These are phyloP conservation scores for Sclerotinia glacialis DNA, from an alignment of 2,329 filamentous ascomycete genomes.

Conservation along the genomic window DNA sequence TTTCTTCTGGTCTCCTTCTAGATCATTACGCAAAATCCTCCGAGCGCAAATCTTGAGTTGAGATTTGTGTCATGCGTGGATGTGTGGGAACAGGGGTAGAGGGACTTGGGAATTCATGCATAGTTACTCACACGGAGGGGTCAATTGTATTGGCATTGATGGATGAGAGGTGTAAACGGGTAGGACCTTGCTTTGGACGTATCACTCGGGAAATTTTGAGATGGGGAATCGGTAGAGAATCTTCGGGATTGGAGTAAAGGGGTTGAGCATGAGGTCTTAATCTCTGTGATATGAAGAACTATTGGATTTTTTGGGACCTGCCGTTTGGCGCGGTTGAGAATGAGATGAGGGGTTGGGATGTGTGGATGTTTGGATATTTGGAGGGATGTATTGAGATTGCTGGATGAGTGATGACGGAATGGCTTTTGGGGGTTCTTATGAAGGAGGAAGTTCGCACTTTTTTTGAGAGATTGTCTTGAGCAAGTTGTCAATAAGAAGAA, in stretches of 20 bases:
- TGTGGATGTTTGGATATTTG: background rate
- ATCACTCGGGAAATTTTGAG: background rate
- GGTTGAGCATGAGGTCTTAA: conserved; percentile 17
- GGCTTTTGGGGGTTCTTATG: conserved; percentile 11
- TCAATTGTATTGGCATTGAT: conserved; percentile 3
- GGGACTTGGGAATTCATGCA: conserved; percentile 17
- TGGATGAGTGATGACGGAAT: conserved; percentile 14
- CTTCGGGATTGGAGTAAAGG: background rate
- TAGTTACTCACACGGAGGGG: background rate
- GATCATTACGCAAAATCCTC: background rate
- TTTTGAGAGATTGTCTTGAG: conserved; percentile 9
- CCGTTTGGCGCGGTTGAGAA: conserved; percentile 5
- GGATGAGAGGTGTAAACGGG: background rate
- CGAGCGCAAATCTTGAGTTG: conserved; percentile 14
- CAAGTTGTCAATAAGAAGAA: conserved; percentile 6
- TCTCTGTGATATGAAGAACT: conserved; percentile 7
- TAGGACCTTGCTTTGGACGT: conserved; percentile 4
- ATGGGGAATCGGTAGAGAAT: background rate
- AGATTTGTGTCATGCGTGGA: conserved; percentile 12
- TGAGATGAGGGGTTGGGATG: conserved; percentile 14
- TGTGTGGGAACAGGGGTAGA: conserved; percentile 8
- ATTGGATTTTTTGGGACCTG: background rate
- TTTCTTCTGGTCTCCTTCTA: conserved; percentile 7
- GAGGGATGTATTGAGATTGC: background rate
- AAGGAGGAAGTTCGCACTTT: conserved; percentile 17